Evolutionary conservation across 1,284 basidiomycete species (phyloP), one percentile per base, ranked within the genome.

Genomic region (Cryptococcus hybrid): DNA sequence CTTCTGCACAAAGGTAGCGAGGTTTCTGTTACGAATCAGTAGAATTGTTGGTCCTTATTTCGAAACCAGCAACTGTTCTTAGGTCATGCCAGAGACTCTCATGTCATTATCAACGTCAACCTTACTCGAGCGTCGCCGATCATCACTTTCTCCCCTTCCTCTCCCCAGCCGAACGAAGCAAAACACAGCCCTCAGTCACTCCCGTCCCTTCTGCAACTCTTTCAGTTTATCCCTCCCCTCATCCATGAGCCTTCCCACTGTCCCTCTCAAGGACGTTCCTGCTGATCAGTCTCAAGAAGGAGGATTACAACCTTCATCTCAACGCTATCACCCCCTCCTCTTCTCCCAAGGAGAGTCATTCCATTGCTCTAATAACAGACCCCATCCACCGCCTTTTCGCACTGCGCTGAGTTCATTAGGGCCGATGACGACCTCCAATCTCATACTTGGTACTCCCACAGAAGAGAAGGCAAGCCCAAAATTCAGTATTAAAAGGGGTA

Each of bases 291-390:
- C 50, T 51, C 47, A 44, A 13, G 43, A 44, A 18, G 24, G n/a
- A 13, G 43, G 9, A 13, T 13, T 13, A 18, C 43, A 44, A 13
- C 24, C 24, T 44, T 13, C 43, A 18, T 18, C 18, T 18, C 18
- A 18, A 18, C 18, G 18, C 18, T 18, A 18, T 18, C 18, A 18
- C 18, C 18, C 18, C 18, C 18, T 18, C 18, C 18, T 18, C 18
- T 30, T 11, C n/a, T 44, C 43, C 43, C 43, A 18, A 8, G 34
- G 7, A 9, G 59, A 61, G 34, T 58, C 56, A 2, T 61, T 58
- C 15, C 59, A 61, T 43, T 61, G 49, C 42, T 40, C 49, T 15
- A 55, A 55, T 12, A 56, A 61, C 42, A 37, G 59, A 39, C 59
- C 59, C 3, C 59, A 58, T 30, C 59, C 59, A 8, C 59, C 56